Base-by-base conservation (phyloP, 164 flowering plant species). In the Sedum album region DNA sequence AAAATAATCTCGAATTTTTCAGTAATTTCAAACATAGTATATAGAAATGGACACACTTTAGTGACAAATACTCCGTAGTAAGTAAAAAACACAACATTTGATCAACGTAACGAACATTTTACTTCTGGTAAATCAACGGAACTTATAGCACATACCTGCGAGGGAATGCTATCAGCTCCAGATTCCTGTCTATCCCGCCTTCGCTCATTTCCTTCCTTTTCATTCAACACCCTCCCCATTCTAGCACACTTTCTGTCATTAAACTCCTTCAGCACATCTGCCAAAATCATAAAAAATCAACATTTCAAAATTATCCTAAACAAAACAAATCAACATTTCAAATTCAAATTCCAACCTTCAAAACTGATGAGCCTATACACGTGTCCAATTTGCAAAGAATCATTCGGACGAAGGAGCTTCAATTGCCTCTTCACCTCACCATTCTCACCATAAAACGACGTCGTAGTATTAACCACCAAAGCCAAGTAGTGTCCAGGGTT, bases 401-500 rank as follows among this genome's bases (percentile, higher is more conserved):
- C 94, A 18, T 84, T 82, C 0, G 97, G 93, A 4, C 88, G 79
- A 57, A 91, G 86, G 35, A 91, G 87, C 85, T 86, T 88, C 44
- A 87, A 81, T 61, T 85, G 89, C 77, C 73, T 86, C 48, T 78
- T 38, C 7, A 84, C 82, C 70, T 70, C 25, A 0, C 82, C 86
- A 41, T 76, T 72, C 6, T 79, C 84, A 2, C 79, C 23, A 38
- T 64, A 69, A 31, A 48, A 51, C 9, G 82, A 23, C 2, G 26
- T 4, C 28, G 30, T 21, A 11, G 83, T 73, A 1, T 78, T 60
- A 13, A 84, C 66, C 2, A 87, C 71, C 21, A 79, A 77, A 0
- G 93, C 94, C 0, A 91, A 84, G 70, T 91, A 91, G 70, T 88
- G 84, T 15, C 94, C 93, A 1, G 95, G 95, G 48, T 88, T 85